Evolutionary conservation across 805 yeast species (phyloP), one percentile per base, ranked within the genome.

Genomic region (Saccharomycopsis sp.): DNA sequence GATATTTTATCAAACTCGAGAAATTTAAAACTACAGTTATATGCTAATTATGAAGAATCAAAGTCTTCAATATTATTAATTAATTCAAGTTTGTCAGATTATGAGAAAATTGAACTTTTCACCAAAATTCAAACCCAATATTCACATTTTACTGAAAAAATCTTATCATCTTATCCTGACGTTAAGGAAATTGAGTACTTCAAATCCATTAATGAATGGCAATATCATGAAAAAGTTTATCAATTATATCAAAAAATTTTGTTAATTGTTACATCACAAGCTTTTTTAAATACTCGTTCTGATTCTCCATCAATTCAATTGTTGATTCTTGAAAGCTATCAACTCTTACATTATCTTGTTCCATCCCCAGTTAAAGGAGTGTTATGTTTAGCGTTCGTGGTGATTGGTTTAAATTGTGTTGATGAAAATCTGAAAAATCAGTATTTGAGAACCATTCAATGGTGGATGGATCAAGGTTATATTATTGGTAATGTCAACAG

Each of bases 351-450:
- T 3, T 17, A 31, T 15, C 34, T 43, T 15, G 15, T 43, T 4
- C 21, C 5, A 4, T 28, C 41, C 3, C 31, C 44, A 4, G 47
- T 36, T 9, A 43, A 36, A 28, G 25, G 44, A 3, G 6, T 40
- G n/a, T 28, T 43, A 8, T 43, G 47, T 30, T 30, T 43, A 10
- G 45, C 44, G 19, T 19, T 43, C 13, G 38, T 39, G 4, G 29
- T 43, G 13, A 18, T 36, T 12, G 47, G 47, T 3, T 23, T 43
- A 20, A 43, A 43, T 21, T 35, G 40, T 3, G 23, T 33, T n/a
- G 30, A 15, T 19, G 13, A 21, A 10, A 10, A 17, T 4, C 39
- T 13, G 13, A 14, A 34, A 25, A 6, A 18, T 5, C 34, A 36
- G 15, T 35, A 18, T 15, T 5, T 40, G 12, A 21, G 20, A 18